Percentiles rank a stretch among this genome's conserved stretches.
These are phyloP conservation scores for Neurospora discreta DNA, from an alignment of 495 filamentous ascomycete genomes.

Conservation along the genomic window DNA sequence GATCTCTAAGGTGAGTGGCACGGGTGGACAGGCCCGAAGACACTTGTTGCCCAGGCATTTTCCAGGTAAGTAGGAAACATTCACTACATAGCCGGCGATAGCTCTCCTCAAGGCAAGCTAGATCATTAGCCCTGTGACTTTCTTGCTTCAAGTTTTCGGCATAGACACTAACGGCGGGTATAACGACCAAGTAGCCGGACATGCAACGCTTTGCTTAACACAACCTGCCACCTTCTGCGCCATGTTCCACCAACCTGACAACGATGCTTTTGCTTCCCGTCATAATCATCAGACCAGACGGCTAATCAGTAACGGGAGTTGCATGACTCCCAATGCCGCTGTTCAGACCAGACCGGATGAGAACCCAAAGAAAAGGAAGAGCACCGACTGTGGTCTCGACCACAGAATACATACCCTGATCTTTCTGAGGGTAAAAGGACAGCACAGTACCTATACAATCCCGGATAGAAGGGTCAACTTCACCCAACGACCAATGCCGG, in stretches of 20 bases:
- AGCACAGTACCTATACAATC: background rate
- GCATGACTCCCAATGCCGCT: background rate
- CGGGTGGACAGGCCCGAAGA: background rate
- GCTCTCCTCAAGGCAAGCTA: background rate
- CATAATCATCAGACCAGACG: background rate
- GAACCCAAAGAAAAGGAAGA: background rate
- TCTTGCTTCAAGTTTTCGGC: background rate
- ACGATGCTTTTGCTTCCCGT: background rate
- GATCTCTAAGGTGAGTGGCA: background rate
- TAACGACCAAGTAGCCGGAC: background rate
- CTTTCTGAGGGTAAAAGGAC: background rate
- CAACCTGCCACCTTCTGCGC: background rate
- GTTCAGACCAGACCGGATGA: background rate
- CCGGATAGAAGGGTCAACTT: background rate
- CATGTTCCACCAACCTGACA: background rate
- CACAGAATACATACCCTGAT: background rate
- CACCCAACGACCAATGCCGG: background rate
- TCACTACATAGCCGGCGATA: background rate
- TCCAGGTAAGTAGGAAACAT: background rate
- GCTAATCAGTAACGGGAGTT: background rate
- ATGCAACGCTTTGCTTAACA: background rate
- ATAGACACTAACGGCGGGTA: background rate
- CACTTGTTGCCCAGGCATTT: too few relatives aligned
- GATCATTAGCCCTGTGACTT: background rate
- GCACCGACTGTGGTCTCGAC: background rate